phyloP scores from a whole-genome alignment of 768 basidiomycete genomes.

The Amanita inopinata region DNA sequence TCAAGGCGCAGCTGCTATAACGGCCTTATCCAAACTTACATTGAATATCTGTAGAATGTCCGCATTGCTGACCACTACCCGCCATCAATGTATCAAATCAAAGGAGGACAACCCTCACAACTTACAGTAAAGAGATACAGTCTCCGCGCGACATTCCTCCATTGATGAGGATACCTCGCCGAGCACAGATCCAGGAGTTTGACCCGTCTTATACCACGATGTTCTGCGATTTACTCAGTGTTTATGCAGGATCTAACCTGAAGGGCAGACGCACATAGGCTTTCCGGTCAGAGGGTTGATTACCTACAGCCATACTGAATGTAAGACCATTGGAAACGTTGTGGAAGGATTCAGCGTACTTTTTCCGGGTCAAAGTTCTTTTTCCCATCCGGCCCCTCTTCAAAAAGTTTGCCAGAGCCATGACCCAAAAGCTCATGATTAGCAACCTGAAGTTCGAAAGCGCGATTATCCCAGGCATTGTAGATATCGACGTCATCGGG shows the following conservation, averaged over 20 bases:
- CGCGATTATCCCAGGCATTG: conserved; percentile 65
- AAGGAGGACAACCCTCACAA: conserved; percentile 8
- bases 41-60: conserved; percentile 78
- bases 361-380: conserved; percentile 76
- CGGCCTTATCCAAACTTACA: conserved; percentile 28
- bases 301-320: conserved; percentile 31
- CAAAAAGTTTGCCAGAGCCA: conserved; percentile 76
- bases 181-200: conserved; percentile 72
- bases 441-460: conserved; percentile 85
- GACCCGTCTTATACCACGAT: conserved; percentile 85
- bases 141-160: conserved; percentile 91
- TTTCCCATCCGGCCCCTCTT: conserved; percentile 64
- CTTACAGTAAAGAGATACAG: conserved; percentile 74
- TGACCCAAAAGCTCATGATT: conserved; percentile 87
- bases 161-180: conserved; percentile 86
- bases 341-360: conserved; percentile 20
- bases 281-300: conserved; percentile 76
- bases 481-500: conserved; percentile 69
- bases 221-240: conserved; percentile 29
- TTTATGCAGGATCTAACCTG: background rate
- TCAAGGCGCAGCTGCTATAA: too few relatives aligned
- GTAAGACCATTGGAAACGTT: background rate
- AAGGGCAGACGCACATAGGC: conserved; percentile 56
- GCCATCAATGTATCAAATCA: conserved; percentile 7
- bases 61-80: conserved; percentile 58